Evolutionary conservation across 768 basidiomycete species (phyloP), one percentile per base, ranked within the genome.

Genomic region (Leccinum ochraceum): DNA sequence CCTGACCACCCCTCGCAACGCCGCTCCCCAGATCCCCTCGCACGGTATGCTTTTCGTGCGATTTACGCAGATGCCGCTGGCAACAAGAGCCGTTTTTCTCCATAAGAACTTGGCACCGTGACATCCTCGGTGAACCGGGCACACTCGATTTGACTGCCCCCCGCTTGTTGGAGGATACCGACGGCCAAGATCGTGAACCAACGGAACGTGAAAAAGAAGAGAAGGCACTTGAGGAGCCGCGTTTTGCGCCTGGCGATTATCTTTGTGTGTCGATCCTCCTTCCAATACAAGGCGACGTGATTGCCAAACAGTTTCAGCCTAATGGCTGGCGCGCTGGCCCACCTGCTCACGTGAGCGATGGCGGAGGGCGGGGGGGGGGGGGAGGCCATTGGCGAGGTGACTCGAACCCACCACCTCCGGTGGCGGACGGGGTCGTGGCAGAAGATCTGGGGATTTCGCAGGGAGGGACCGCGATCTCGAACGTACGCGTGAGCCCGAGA

Each of bases 211-310:
- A 83, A 69, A 80, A 78, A 58, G 85, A 86, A 54, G 87, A 90
- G 63, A 79, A 88, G 30, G 89, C 89, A 14, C 80, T 94, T 30
- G 91, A 92, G 50, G 90, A 92, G 63, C 77, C 93, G 28, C 80
- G 89, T 39, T 90, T 94, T 66, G 81, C 91, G 0, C 90, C 91
- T 0, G 92, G 92, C 17, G 92, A 94, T 68, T 92, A 85, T 66
- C 81, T 94, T 39, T 83, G 85, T 64, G 79, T 93, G 52, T 80
- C 88, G 17, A 85, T 94, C 26, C 71, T 88, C 30, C 80, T 93
- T 46, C 92, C 92, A 14, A 91, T 79, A 16, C 81, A 83, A 3
- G 78, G 74, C 6, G 89, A 89, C 59, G 68, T 80, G 16, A 68
- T 78, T 55, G 66, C 67, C 62, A 60, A 66, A 57, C 75, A 4